phyloP scores from a whole-genome alignment of 23 red algal species.

The Agarophyton chilense region DNA sequence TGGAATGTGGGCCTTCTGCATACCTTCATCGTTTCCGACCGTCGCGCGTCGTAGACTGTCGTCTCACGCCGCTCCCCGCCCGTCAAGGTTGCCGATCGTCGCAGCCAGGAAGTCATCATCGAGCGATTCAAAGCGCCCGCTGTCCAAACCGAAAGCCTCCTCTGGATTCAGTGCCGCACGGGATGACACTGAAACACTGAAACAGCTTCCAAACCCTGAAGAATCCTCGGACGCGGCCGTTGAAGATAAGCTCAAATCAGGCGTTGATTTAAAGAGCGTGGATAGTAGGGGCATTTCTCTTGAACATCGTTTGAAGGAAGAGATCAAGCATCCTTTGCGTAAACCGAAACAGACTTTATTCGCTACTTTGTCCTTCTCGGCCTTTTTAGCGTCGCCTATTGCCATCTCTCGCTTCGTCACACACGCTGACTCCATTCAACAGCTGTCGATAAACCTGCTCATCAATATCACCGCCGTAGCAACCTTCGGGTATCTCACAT shows the following conservation, averaged over 20 bases:
- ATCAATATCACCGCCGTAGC: conserved; percentile 9
- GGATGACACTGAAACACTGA: neutral
- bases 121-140: neutral
- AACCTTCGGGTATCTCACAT: conserved; percentile 55
- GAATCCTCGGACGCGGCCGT: neutral
- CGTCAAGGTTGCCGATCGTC: neutral
- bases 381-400: conserved; percentile 36
- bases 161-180: neutral
- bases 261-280: neutral
- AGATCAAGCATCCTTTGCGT: conserved; percentile 60
- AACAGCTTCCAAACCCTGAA: neutral
- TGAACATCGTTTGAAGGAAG: conserved; percentile 63
- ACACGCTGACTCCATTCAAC: neutral
- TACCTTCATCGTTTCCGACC: neutral
- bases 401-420: conserved; percentile 23
- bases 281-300: conserved; percentile 47
- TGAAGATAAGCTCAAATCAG: neutral
- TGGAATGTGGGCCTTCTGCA: neutral
- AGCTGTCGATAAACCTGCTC: conserved; percentile 30
- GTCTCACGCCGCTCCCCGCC: neutral
- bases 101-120: neutral
- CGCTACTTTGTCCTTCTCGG: conserved; percentile 42
- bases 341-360: conserved; percentile 65
- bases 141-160: neutral
- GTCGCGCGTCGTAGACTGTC: neutral